phyloP scores from a whole-genome alignment of 78 protist genomes.

The Polysphondylium violaceum region DNA sequence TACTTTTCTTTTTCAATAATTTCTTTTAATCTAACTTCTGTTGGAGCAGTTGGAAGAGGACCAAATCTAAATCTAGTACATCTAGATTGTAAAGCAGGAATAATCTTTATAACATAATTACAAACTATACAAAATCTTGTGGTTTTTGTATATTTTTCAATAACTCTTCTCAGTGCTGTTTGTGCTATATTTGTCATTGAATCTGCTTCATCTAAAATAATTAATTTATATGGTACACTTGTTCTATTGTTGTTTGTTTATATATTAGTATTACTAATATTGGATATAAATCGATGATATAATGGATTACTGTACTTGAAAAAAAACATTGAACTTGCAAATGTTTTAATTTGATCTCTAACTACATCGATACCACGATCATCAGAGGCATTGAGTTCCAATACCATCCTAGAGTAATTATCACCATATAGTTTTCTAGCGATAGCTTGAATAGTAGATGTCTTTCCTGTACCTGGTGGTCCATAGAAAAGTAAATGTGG shows the following conservation, averaged over 20 bases:
- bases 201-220: conserved; percentile 99
- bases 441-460: conserved; percentile 97
- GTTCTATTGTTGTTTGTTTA: not conserved
- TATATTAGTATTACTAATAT: not conserved
- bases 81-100: conserved; percentile 98
- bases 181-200: conserved; percentile 98
- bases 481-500: conserved; percentile 98
- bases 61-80: conserved; percentile 97
- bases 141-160: conserved; percentile 94
- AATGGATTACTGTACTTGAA: conserved; percentile 48
- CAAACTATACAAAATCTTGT: conserved; percentile 98
- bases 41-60: conserved; percentile 86
- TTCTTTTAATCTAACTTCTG: conserved; percentile 70
- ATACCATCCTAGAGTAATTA: conserved; percentile 82
- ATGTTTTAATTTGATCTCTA: conserved; percentile 97
- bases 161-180: conserved; percentile 98
- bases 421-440: conserved; percentile 94
- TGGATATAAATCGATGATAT: not conserved
- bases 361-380: conserved; percentile 99
- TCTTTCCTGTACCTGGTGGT: conserved; percentile 99
- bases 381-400: conserved; percentile 99
- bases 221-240: conserved; percentile 92
- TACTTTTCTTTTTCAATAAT: conserved; percentile 87
- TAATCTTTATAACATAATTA: conserved; percentile 96
- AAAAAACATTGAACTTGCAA: conserved; percentile 97